Percentiles rank a stretch among this genome's conserved stretches.
Conservation (phyloP, 2,329 filamentous ascomycete species). For the Neonectria sp. region DNA sequence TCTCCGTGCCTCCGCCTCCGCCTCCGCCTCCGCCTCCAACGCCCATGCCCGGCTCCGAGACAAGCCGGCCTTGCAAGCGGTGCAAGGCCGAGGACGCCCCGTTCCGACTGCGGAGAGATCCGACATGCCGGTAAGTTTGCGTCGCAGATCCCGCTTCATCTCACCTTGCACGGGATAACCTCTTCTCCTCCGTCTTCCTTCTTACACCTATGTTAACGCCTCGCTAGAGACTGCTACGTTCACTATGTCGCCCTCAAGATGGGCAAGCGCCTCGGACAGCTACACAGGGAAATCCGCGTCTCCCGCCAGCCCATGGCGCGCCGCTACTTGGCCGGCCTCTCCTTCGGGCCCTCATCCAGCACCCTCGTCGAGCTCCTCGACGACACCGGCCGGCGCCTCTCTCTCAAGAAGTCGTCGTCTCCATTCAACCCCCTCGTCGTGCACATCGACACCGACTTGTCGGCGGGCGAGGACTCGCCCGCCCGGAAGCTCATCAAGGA, state of each 20-base stretch:
- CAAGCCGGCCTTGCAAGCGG: constrained; percentile 49
- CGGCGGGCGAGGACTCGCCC: constrained; percentile 40
- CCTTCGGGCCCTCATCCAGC: constrained; percentile 86
- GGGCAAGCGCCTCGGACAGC: constrained; percentile 76
- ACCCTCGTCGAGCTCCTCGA: constrained; percentile 83
- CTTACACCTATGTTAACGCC: constrained; percentile 16
- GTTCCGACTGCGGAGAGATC: constrained; percentile 49
- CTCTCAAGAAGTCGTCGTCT: constrained; percentile 73
- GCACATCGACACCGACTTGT: constrained; percentile 65
- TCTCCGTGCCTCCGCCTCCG: constrained; percentile 11
- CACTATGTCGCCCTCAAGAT: constrained; percentile 85
- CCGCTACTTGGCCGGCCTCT: constrained; percentile 82
- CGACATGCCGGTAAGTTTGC: constrained; percentile 51
- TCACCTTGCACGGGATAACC: not conserved
- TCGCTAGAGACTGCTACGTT: constrained; percentile 75
- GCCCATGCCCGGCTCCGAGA: constrained; percentile 41
- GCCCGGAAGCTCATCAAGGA: constrained; percentile 64
- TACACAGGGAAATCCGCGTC: constrained; percentile 64
- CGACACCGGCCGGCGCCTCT: constrained; percentile 76
- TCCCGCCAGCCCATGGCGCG: constrained; percentile 52
- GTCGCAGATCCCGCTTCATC: not conserved
- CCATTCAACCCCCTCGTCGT: constrained; percentile 78
- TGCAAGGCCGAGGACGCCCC: constrained; percentile 52
- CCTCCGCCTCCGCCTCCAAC: constrained; percentile 3
- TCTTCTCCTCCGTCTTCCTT: not conserved